Evolutionary conservation across 495 filamentous ascomycete species (phyloP).

Genomic region (Cetradonia linearis): DNA sequence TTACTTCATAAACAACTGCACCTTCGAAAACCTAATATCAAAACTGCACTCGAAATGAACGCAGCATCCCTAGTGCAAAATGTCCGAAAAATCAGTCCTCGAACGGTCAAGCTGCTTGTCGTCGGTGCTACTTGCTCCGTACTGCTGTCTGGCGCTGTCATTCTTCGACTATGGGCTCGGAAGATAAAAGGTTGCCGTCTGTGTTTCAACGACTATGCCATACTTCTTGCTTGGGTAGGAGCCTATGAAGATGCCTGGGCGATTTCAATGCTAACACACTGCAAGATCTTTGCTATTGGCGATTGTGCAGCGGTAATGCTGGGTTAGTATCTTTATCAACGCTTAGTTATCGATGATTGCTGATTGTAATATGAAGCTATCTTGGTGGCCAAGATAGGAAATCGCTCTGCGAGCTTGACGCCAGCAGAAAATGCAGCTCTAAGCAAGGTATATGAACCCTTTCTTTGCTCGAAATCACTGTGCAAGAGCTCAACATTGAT

Average conservation of each 20-base stretch:
- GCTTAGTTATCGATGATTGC: background rate
- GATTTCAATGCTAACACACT: background rate
- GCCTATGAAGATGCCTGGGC: background rate
- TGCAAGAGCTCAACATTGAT: background rate
- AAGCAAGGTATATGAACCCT: background rate
- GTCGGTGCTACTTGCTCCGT: background rate
- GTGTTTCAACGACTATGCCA: constrained; percentile 7
- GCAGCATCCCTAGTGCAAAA: background rate
- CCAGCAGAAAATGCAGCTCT: background rate
- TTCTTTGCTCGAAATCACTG: background rate
- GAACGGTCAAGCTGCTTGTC: background rate
- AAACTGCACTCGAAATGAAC: background rate
- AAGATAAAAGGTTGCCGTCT: constrained; percentile 2
- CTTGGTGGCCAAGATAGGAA: background rate
- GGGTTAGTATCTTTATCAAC: background rate
- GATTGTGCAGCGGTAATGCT: background rate
- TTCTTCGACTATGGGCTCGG: constrained; percentile 5
- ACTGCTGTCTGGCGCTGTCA: background rate
- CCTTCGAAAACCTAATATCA: background rate
- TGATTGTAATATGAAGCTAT: background rate
- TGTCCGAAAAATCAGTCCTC: background rate
- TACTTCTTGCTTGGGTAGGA: constrained; percentile 9
- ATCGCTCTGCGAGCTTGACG: background rate
- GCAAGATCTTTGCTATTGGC: background rate
- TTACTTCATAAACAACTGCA: background rate